These are phyloP conservation scores for Sugiyamaella qingdaonensis DNA, from an alignment of 805 yeast genomes.

Conservation along the genomic window DNA sequence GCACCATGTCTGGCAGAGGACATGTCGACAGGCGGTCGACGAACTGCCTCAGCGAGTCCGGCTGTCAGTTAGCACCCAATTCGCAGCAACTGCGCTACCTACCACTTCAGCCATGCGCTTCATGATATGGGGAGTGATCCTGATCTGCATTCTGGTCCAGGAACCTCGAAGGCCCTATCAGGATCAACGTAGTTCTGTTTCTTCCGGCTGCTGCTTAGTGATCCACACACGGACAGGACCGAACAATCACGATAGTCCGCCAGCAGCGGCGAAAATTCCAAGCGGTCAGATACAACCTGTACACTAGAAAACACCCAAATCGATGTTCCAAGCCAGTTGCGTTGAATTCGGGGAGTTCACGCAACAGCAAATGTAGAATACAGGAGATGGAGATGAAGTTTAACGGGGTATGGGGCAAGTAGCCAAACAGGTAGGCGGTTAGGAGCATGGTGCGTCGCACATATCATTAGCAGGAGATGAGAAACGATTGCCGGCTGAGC, in stretches of 20 bases:
- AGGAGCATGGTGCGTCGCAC: no score
- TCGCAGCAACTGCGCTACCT: constrained; percentile 8
- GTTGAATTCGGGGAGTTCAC: not conserved
- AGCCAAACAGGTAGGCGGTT: not conserved
- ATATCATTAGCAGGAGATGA: no score
- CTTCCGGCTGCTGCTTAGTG: no score
- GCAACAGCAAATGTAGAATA: not conserved
- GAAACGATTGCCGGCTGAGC: no score
- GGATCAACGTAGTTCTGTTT: no score
- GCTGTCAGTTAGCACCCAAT: constrained; percentile 10
- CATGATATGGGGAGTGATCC: constrained; percentile 22
- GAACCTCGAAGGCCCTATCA: not conserved
- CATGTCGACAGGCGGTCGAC: constrained; percentile 25
- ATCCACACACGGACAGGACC: not conserved
- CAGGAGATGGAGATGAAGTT: not conserved
- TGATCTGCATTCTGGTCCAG: constrained; percentile 20
- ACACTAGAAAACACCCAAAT: no score
- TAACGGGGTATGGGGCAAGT: not conserved
- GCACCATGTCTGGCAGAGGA: constrained; percentile 39
- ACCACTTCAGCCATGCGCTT: constrained; percentile 24
- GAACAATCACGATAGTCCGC: no score
- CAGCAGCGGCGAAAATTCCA: no score
- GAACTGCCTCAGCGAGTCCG: constrained; percentile 18
- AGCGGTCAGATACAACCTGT: no score
- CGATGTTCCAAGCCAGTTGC: not conserved